phyloP scores from a whole-genome alignment of 1,284 basidiomycete species.

The Ustilago nuda region DNA sequence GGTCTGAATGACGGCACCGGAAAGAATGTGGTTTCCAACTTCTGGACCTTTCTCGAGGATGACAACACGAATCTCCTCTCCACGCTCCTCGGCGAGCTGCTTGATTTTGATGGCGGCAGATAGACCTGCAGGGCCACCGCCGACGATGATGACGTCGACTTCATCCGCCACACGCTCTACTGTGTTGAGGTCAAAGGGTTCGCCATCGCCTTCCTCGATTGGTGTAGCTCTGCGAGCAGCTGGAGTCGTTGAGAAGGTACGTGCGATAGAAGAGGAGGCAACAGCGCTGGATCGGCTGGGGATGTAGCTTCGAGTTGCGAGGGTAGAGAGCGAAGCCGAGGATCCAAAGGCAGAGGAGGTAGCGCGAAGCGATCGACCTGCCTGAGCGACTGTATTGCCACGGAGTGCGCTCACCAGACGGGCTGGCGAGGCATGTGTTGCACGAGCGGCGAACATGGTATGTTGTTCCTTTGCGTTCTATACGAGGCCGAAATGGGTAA shows the following conservation, averaged over 20 bases:
- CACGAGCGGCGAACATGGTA: conserved; percentile 41
- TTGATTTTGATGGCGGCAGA: conserved; percentile 96
- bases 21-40: conserved; percentile 93
- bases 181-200: conserved; percentile 61
- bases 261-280: conserved; percentile 19
- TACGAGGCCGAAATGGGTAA: too few relatives aligned
- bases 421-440: conserved; percentile 39
- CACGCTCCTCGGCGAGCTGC: conserved; percentile 85
- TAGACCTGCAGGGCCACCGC: conserved; percentile 92
- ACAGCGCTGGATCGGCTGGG: conserved; percentile 21
- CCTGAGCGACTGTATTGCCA: conserved; percentile 10
- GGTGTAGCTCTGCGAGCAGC: conserved; percentile 41
- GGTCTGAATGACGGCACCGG: conserved; percentile 94
- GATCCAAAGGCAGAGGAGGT: conserved; percentile 23
- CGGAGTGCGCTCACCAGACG: conserved; percentile 41
- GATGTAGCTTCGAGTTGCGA: conserved; percentile 19
- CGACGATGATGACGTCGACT: conserved; percentile 96
- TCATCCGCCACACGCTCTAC: conserved; percentile 72
- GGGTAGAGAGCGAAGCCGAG: conserved; percentile 26
- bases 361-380: conserved; percentile 31
- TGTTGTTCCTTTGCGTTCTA: neutral
- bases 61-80: conserved; percentile 86
- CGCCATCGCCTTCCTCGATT: conserved; percentile 59
- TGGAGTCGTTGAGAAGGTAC: conserved; percentile 41
- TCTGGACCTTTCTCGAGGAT: conserved; percentile 95